Conservation (phyloP, 108 stramenopile genomes). For the Cylindrotheca closterium region DNA sequence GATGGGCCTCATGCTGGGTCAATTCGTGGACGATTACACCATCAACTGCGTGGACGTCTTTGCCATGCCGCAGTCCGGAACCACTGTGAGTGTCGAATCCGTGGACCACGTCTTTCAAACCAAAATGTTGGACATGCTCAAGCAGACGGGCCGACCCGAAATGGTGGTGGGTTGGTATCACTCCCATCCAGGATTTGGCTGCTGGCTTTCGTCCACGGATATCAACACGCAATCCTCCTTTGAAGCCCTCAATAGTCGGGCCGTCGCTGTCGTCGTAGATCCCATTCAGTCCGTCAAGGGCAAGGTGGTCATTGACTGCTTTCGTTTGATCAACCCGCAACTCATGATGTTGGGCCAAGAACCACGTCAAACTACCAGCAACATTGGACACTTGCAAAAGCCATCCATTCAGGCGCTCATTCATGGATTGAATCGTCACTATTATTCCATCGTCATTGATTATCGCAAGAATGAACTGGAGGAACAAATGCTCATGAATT, state of each 20-base stretch:
- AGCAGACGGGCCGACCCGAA: constrained; percentile 96
- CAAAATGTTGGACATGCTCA: constrained; percentile 99
- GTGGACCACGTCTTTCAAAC: constrained; percentile 99
- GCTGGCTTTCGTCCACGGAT: constrained; percentile 98
- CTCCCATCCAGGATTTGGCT: constrained; percentile 99
- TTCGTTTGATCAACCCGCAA: constrained; percentile 98
- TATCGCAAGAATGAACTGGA: constrained; percentile 99
- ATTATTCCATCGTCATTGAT: constrained; percentile 98
- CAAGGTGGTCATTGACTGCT: constrained; percentile 99
- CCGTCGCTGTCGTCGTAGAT: constrained; percentile 98
- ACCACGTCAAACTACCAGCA: constrained; percentile 97
- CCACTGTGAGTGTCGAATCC: constrained; percentile 96
- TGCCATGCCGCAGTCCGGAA: constrained; percentile 99
- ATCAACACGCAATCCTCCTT: constrained; percentile 99
- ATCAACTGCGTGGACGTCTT: constrained; percentile 99
- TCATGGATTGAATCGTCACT: constrained; percentile 98
- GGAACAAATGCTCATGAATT: constrained; percentile 99
- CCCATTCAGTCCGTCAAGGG: constrained; percentile 99
- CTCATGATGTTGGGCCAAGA: constrained; percentile 98
- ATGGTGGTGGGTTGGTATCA: constrained; percentile 99
- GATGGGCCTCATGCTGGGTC: constrained; percentile 99
- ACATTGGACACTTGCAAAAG: constrained; percentile 98
- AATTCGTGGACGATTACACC: constrained; percentile 99
- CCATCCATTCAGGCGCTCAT: constrained; percentile 98
- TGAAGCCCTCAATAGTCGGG: constrained; percentile 93